Percentiles rank a stretch among this genome's conserved stretches.
Conservation (phyloP, 441 rosid genomes). For the Pelargonium fulgidum region DNA sequence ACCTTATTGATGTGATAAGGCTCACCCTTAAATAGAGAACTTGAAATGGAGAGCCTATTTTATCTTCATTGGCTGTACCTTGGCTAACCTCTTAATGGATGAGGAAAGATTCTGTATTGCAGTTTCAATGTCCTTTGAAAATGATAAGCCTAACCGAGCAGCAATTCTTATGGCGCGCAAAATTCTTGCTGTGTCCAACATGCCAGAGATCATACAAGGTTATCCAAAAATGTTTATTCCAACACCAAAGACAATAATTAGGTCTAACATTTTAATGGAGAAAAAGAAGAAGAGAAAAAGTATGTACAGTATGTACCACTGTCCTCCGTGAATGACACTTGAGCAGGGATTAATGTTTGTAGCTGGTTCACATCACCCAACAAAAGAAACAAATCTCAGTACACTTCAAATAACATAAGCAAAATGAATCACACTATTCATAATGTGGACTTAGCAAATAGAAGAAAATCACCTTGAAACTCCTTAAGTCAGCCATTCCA, state of each 20-base stretch:
- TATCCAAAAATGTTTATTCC: slow-evolving; percentile 16
- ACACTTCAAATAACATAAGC: slow-evolving; percentile 10
- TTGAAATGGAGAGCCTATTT: slow-evolving; percentile 16
- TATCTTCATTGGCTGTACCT: slow-evolving; percentile 39
- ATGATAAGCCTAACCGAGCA: slow-evolving; percentile 66
- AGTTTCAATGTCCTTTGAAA: slow-evolving; percentile 57
- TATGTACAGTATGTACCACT: slow-evolving; percentile 68
- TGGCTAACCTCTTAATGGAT: slow-evolving; percentile 44
- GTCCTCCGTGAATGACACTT: slow-evolving; percentile 72
- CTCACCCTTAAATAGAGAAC: background rate
- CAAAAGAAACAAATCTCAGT: slow-evolving; percentile 18
- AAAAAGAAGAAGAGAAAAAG: slow-evolving; percentile 21
- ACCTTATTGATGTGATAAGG: too few species aligned
- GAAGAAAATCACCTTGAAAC: slow-evolving; percentile 51
- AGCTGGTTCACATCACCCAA: slow-evolving; percentile 45
- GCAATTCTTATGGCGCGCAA: slow-evolving; percentile 89
- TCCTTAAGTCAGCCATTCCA: slow-evolving; percentile 67
- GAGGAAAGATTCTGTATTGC: slow-evolving; percentile 59
- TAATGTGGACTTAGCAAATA: slow-evolving; percentile 17
- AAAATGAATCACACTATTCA: slow-evolving; percentile 17
- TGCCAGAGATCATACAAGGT: slow-evolving; percentile 12
- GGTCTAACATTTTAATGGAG: slow-evolving; percentile 19
- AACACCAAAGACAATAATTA: slow-evolving; percentile 13
- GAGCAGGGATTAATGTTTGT: slow-evolving; percentile 69
- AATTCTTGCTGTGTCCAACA: slow-evolving; percentile 60